Evolutionary conservation across 331 rosid genomes (phyloP), one percentile per base, ranked within the genome.

Genomic region (Prunus yedoensis): DNA sequence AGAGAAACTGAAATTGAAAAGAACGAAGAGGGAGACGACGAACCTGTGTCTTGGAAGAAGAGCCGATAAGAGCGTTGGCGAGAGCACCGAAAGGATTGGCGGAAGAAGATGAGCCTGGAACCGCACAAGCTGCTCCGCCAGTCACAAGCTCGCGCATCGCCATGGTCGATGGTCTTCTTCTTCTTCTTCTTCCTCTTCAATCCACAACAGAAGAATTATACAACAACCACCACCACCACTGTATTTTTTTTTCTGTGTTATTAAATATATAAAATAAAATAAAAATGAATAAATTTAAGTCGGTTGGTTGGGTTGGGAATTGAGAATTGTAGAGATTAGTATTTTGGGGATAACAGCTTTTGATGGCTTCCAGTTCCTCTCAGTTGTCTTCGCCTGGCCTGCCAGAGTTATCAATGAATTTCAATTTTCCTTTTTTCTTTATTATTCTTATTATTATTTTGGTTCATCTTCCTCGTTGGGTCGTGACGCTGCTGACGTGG

Each of bases 111-210:
- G 93, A 82, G 38, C 91, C 85, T 0, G 91, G 89, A 59, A 87
- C 96, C 9, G 90, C 86, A 70, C 96, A 90, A 25, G 90, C 86
- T 6, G 93, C 88, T 47, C 89, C 88, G 43, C 96, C 96, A 10
- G 83, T 45, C 2, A 90, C 88, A 21, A 90, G 84, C 20, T 88
- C 93, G 5, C 96, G 91, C 96, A 90, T 88, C 83, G 90, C 90
- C 96, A 90, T 88, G 54, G 21, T 66, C 15, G 18, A 21, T 52
- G 7, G 20, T 21, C 41, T 32, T 30, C 62, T n/a, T 68, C 67
- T 8, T 21, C 25, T 23, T 23, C 62, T 14, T 68, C 67, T 2
- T 2, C 18, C 49, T 14, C 75, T 2, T 70, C 51, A 53, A 54
- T 53, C 75, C 30, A 53, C 17, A 52, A 38, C 66, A 6, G 47